phyloP scores from a whole-genome alignment of 2,329 filamentous ascomycete species.

The Epichloe gansuensis region DNA sequence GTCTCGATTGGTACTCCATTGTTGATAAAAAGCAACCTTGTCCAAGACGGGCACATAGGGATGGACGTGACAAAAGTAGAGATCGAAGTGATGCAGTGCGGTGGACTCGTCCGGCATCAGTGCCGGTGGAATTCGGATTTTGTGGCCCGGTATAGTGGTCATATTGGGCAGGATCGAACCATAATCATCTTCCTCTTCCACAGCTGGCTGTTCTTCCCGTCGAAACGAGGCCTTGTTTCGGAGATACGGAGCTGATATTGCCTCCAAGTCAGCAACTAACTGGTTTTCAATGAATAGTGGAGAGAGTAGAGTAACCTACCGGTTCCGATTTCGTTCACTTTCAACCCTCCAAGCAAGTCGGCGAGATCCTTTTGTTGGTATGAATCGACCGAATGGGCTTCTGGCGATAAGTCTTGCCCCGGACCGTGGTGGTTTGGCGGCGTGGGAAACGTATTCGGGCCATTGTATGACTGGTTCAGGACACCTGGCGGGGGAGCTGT shows the following conservation, averaged over 20 bases:
- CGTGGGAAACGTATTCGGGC: conserved; percentile 39
- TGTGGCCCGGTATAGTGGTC: conserved; percentile 55
- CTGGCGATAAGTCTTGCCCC: conserved; percentile 25
- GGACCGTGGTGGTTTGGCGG: conserved; percentile 28
- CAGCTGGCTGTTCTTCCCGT: conserved; percentile 45
- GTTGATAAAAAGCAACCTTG: conserved; percentile 68
- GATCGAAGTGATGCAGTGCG: conserved; percentile 71
- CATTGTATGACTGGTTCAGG: conserved; percentile 38
- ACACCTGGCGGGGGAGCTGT: conserved; percentile 36
- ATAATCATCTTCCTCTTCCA: conserved; percentile 61
- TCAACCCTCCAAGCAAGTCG: conserved; percentile 73
- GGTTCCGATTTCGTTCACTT: conserved; percentile 75
- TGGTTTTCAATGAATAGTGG: background rate
- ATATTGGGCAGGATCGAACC: conserved; percentile 58
- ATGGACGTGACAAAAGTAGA: conserved; percentile 83
- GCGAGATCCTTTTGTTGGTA: conserved; percentile 61
- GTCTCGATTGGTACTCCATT: conserved; percentile 75
- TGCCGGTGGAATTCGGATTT: conserved; percentile 78
- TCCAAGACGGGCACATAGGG: conserved; percentile 87
- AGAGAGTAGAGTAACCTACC: conserved; percentile 38
- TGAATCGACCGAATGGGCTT: conserved; percentile 46
- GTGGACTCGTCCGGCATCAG: conserved; percentile 85
- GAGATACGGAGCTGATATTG: conserved; percentile 62
- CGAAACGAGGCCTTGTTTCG: conserved; percentile 44
- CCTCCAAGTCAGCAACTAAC: background rate